phyloP scores from a whole-genome alignment of 2,329 filamentous ascomycete genomes.

The Cryphonectria naterciae region DNA sequence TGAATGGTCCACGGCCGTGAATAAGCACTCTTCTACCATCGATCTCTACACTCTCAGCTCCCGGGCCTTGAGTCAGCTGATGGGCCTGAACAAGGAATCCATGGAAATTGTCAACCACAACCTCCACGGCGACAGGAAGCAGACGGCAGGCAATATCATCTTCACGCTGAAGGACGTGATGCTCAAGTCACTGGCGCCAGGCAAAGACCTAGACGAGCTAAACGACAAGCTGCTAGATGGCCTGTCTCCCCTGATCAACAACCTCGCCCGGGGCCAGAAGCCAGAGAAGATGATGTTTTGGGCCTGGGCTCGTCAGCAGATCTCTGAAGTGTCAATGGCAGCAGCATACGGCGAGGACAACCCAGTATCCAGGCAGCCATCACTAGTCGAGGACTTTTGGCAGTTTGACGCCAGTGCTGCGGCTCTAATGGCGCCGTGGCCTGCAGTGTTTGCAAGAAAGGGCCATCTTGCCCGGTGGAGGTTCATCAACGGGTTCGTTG shows the following conservation, averaged over 20 bases:
- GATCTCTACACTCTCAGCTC: not conserved
- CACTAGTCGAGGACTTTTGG: not conserved
- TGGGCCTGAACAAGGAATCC: not conserved
- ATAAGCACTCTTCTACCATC: not conserved
- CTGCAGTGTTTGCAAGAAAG: not conserved
- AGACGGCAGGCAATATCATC: not conserved
- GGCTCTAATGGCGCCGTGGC: not conserved
- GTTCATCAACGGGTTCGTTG: not conserved
- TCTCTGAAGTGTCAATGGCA: not conserved
- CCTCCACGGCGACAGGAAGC: constrained; percentile 6
- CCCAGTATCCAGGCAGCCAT: not conserved
- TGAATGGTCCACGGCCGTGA: constrained; percentile 1
- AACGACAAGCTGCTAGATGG: not conserved
- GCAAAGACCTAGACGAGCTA: constrained; percentile 1
- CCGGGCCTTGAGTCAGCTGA: not conserved
- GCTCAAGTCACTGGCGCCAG: not conserved
- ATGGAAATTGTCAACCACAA: constrained; percentile 3
- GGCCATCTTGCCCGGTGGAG: not conserved
- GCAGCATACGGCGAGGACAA: constrained; percentile 1
- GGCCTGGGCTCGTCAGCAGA: not conserved
- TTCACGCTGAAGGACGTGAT: constrained; percentile 2
- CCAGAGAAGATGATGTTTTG: constrained; percentile 1
- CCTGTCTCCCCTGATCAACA: not conserved
- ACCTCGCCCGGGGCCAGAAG: not conserved
- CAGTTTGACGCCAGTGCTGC: not conserved